Conservation (phyloP, 306 rosid genomes). For the Cucumis hystrix region DNA sequence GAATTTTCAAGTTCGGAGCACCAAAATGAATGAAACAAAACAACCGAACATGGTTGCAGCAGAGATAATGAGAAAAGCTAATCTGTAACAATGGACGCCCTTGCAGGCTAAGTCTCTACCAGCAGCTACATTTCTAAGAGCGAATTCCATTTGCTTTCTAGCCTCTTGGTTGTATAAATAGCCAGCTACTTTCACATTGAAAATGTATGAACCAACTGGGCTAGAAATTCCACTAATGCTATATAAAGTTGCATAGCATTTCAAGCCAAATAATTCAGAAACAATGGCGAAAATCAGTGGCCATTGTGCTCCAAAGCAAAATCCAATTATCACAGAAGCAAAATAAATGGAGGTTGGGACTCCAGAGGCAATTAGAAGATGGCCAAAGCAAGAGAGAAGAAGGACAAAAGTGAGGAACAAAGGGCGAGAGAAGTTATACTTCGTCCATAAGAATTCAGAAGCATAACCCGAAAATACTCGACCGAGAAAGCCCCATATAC, state of each 20-base stretch:
- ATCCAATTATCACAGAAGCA: slow-evolving; percentile 2
- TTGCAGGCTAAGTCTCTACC: neutral
- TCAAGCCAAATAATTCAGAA: slow-evolving; percentile 5
- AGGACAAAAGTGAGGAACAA: neutral
- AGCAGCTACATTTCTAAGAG: neutral
- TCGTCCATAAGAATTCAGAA: slow-evolving; percentile 1
- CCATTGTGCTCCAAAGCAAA: slow-evolving; percentile 5
- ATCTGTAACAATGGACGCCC: neutral
- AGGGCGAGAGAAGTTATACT: slow-evolving; percentile 4
- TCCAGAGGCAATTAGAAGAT: slow-evolving; percentile 1
- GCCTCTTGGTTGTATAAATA: slow-evolving; percentile 5
- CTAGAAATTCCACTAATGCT: slow-evolving; percentile 1
- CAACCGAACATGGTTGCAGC: neutral
- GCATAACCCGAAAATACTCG: slow-evolving; percentile 3
- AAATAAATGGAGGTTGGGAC: neutral
- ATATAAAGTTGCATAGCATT: slow-evolving; percentile 3
- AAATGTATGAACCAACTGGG: slow-evolving; percentile 3
- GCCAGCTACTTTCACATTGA: slow-evolving; percentile 5
- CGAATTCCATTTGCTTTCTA: neutral
- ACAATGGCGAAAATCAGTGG: slow-evolving; percentile 5
- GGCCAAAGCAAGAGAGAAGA: slow-evolving; percentile 1
- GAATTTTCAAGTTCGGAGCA: neutral
- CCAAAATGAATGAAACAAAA: neutral
- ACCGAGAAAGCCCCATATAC: slow-evolving; percentile 5
- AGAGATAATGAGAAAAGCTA: neutral